A percentile compares a stretch with the other conserved stretches of the same genome.
Conservation (phyloP, 2,329 filamentous ascomycete genomes). For the Colletotrichum sp. region DNA sequence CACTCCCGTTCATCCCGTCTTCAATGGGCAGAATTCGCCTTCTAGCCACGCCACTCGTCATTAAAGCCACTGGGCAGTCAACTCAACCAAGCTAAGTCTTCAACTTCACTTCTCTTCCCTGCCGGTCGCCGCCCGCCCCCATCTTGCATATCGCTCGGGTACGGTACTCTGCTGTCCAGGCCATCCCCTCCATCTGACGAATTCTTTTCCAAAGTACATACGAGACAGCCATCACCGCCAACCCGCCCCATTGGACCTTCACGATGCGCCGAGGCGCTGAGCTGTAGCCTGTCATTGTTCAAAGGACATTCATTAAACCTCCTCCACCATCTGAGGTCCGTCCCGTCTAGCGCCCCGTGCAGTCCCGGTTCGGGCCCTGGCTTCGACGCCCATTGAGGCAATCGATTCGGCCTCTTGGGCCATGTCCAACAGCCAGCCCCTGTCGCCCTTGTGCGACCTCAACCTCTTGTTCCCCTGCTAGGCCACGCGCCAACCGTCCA, state of each 20-base stretch:
- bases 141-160: background rate
- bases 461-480: background rate
- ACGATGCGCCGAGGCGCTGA: background rate
- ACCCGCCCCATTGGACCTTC: background rate
- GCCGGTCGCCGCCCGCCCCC: background rate
- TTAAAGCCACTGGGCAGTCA: background rate
- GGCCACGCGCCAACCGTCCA: background rate
- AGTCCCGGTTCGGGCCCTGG: background rate
- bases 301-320: background rate
- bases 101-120: background rate
- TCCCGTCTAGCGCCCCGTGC: background rate
- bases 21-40: background rate
- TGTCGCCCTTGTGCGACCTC: background rate
- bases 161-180: background rate
- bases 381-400: background rate
- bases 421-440: background rate
- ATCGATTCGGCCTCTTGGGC: background rate
- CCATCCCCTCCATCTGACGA: background rate
- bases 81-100: background rate
- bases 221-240: background rate
- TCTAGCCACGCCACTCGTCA: background rate
- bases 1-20: background rate
- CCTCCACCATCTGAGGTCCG: background rate
- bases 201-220: background rate
- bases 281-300: background rate